These are phyloP conservation scores for Penicillium expansum DNA, from an alignment of 2,329 filamentous ascomycete genomes.

Conservation along the genomic window DNA sequence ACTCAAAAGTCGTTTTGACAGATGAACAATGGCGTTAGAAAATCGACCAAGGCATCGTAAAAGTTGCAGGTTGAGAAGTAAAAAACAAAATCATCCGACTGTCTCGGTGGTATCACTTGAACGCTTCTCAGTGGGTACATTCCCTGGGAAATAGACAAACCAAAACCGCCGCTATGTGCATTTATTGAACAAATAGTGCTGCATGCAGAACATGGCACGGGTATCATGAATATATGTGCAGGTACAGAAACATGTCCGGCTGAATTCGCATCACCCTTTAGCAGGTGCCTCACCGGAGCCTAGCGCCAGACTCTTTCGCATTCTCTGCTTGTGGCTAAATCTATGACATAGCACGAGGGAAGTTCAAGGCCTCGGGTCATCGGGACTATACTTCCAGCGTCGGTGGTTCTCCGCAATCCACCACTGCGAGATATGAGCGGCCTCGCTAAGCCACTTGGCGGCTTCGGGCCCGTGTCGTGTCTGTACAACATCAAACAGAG, in stretches of 20 bases:
- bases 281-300: neutral
- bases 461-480: conserved; percentile 32
- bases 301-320: neutral
- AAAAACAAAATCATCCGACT: neutral
- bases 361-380: neutral
- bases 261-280: neutral
- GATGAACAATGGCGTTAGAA: neutral
- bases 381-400: conserved; percentile 19
- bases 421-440: conserved; percentile 39
- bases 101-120: neutral
- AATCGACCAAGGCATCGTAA: neutral
- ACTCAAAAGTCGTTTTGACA: neutral
- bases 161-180: neutral
- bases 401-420: conserved; percentile 39
- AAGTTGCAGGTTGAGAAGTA: neutral
- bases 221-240: neutral
- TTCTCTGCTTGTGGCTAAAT: neutral
- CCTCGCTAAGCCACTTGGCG: conserved; percentile 36
- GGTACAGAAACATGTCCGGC: neutral
- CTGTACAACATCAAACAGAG: conserved; percentile 28
- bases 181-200: neutral
- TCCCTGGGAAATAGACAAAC: neutral
- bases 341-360: neutral
- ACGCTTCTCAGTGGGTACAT: neutral
- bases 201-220: neutral